Evolutionary conservation across 2,329 filamentous ascomycete genomes (phyloP).

Genomic region (Colletotrichum sp.): DNA sequence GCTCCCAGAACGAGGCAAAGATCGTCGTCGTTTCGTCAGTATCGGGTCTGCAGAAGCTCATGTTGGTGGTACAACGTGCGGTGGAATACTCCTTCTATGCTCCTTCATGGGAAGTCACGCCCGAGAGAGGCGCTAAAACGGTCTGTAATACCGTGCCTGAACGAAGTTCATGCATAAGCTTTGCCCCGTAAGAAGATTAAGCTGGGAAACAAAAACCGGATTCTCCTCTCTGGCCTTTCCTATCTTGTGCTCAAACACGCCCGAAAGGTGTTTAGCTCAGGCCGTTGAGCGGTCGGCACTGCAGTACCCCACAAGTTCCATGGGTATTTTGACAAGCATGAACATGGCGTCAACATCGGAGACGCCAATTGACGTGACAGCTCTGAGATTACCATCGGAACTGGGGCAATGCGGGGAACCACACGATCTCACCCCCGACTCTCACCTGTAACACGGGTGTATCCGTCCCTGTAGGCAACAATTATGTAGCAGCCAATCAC

Average conservation of each 20-base stretch:
- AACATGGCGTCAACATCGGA: background rate
- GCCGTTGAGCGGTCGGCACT: background rate
- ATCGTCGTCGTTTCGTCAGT: background rate
- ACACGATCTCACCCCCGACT: background rate
- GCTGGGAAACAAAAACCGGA: background rate
- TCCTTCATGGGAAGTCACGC: background rate
- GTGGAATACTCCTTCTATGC: background rate
- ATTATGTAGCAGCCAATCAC: background rate
- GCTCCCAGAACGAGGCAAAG: background rate
- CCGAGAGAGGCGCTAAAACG: background rate
- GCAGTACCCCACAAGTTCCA: background rate
- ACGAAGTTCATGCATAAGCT: background rate
- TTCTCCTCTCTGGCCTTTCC: background rate
- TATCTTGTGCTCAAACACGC: background rate
- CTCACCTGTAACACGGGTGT: background rate
- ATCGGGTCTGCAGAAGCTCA: background rate
- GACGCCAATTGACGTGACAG: background rate
- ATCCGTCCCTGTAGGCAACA: background rate
- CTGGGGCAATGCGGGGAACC: background rate
- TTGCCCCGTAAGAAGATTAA: background rate
- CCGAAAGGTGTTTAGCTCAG: background rate
- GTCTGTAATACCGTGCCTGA: background rate
- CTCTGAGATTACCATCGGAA: background rate
- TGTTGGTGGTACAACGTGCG: background rate
- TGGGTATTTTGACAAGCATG: background rate